Percentiles rank a stretch among this genome's conserved stretches.
These are phyloP conservation scores for Pythium folliculosum DNA, from an alignment of 352 stramenopile genomes.

Conservation along the genomic window DNA sequence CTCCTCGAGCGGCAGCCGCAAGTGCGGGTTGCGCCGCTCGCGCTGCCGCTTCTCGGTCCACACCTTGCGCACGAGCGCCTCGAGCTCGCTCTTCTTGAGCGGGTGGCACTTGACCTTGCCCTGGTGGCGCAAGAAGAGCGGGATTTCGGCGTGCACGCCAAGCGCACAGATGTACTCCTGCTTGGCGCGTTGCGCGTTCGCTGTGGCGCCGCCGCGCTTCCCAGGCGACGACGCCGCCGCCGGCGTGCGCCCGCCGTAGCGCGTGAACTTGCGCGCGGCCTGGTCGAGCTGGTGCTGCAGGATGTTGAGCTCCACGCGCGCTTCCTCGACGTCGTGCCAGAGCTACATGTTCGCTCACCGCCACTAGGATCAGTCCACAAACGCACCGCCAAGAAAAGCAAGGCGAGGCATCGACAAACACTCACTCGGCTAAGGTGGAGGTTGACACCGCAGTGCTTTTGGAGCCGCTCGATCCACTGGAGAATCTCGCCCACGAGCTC, in stretches of 20 bases:
- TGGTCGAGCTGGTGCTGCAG: slow-evolving; percentile 68
- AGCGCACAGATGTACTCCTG: slow-evolving; percentile 65
- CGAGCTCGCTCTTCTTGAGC: slow-evolving; percentile 71
- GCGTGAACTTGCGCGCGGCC: slow-evolving; percentile 33
- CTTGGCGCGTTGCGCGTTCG: slow-evolving; percentile 30
- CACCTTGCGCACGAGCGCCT: slow-evolving; percentile 67
- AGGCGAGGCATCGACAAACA: no score
- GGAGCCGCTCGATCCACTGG: slow-evolving; percentile 77
- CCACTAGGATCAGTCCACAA: not conserved
- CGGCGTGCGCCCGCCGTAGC: not conserved
- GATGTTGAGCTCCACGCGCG: slow-evolving; percentile 74
- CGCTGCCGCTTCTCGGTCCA: slow-evolving; percentile 78
- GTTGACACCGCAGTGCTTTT: slow-evolving; percentile 80
- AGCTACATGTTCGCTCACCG: slow-evolving; percentile 47
- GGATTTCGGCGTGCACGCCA: slow-evolving; percentile 56
- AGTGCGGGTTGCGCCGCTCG: slow-evolving; percentile 52
- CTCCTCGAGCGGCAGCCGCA: slow-evolving; percentile 53
- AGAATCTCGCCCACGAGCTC: slow-evolving; percentile 71
- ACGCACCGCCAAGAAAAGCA: not conserved
- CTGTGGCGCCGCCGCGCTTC: not conserved
- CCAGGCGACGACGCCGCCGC: not conserved
- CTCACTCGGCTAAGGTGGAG: slow-evolving; percentile 76
- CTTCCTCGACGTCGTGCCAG: slow-evolving; percentile 78
- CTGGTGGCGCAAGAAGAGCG: slow-evolving; percentile 73
- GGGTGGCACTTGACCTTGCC: slow-evolving; percentile 62